Evolutionary conservation across 768 basidiomycete species (phyloP).

Genomic region (Glaciozyma antarctica): DNA sequence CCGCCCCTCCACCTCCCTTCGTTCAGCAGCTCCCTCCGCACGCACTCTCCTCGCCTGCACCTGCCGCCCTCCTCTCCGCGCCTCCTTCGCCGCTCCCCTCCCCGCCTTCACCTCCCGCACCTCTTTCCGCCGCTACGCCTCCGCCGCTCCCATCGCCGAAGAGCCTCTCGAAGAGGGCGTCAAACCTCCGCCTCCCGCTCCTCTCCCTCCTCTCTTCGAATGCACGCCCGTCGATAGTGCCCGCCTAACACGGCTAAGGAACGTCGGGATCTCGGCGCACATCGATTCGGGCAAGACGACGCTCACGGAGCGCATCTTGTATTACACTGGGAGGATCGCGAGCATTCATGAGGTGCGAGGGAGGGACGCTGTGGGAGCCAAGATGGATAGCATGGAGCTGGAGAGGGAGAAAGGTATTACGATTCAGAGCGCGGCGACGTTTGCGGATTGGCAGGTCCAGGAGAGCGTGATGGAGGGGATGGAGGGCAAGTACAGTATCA

Average conservation of each 20-base stretch:
- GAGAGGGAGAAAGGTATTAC: constrained; percentile 99
- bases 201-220: constrained; percentile 17
- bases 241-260: constrained; percentile 67
- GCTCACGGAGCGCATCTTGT: constrained; percentile 87
- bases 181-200: constrained; percentile 20
- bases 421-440: constrained; percentile 96
- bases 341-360: constrained; percentile 98
- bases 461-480: constrained; percentile 41
- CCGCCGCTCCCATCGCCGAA: neutral
- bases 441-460: constrained; percentile 75
- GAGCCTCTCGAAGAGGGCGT: constrained; percentile 6
- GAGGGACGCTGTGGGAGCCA: constrained; percentile 88
- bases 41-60: neutral
- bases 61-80: neutral
- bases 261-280: constrained; percentile 92
- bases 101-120: neutral
- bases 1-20: neutral
- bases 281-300: constrained; percentile 95
- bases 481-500: constrained; percentile 74
- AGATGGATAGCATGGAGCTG: constrained; percentile 99
- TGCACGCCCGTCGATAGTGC: constrained; percentile 46
- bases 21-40: neutral
- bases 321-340: constrained; percentile 87
- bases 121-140: neutral
- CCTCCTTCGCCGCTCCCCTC: neutral